Conservation (phyloP, 2,329 filamentous ascomycete species). For the Ophiocordyceps unilateralis region DNA sequence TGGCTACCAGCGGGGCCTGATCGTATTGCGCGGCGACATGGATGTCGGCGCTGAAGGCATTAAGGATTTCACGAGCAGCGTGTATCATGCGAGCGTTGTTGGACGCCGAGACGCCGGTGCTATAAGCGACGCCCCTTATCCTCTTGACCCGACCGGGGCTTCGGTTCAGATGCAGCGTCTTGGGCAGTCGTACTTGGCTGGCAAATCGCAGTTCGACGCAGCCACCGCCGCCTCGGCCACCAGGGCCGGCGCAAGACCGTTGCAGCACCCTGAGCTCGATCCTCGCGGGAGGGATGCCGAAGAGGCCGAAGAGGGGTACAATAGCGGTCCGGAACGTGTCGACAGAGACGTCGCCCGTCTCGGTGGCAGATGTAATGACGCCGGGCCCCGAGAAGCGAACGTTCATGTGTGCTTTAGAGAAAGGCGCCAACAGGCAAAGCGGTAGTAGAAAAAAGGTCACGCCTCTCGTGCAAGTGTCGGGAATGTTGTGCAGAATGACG, state of each 20-base stretch:
- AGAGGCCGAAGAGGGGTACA: conserved; percentile 74
- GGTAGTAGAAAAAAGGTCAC: conserved; percentile 86
- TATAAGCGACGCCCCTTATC: conserved; percentile 85
- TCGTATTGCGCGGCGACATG: conserved; percentile 76
- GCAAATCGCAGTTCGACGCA: conserved; percentile 89
- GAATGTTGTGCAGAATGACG: conserved; percentile 66
- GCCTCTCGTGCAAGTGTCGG: conserved; percentile 59
- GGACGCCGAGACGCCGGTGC: conserved; percentile 74
- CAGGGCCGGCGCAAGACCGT: conserved; percentile 59
- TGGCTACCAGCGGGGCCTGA: conserved; percentile 37
- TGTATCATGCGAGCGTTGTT: conserved; percentile 96
- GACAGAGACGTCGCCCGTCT: conserved; percentile 71
- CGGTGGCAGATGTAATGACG: conserved; percentile 77
- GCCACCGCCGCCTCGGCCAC: conserved; percentile 68
- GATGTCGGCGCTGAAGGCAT: conserved; percentile 71
- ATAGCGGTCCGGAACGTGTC: conserved; percentile 90
- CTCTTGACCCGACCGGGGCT: conserved; percentile 72
- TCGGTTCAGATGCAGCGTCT: conserved; percentile 76
- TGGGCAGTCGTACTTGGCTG: conserved; percentile 82
- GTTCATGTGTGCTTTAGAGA: conserved; percentile 81
- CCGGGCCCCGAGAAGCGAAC: conserved; percentile 79
- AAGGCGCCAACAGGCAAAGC: conserved; percentile 78
- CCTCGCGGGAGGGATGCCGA: conserved; percentile 63
- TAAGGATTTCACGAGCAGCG: conserved; percentile 70
- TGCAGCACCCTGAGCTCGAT: conserved; percentile 74